Evolutionary conservation across 495 filamentous ascomycete species (phyloP).

Genomic region (Talaromyces nanjingensis): DNA sequence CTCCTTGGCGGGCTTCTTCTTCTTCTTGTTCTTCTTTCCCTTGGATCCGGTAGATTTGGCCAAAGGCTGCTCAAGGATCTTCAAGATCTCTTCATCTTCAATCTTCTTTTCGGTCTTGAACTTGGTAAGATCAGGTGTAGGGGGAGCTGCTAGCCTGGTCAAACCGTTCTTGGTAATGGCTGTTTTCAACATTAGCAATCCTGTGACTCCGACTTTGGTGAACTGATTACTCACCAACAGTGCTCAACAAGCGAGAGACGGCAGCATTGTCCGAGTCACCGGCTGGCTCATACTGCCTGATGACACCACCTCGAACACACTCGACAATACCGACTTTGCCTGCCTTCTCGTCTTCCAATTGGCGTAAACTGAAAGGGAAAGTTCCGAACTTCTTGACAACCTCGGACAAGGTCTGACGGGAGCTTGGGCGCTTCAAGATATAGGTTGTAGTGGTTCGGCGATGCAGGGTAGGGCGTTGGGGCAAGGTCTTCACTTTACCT

Average conservation of each 20-base stretch:
- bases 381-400: conserved; percentile 92
- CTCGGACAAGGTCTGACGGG: conserved; percentile 83
- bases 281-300: conserved; percentile 92
- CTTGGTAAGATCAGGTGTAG: conserved; percentile 64
- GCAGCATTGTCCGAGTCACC: conserved; percentile 81
- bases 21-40: conserved; percentile 77
- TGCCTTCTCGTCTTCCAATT: conserved; percentile 92
- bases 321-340: conserved; percentile 95
- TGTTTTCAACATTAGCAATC: conserved; percentile 27
- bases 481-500: conserved; percentile 87
- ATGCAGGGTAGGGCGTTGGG: conserved; percentile 84
- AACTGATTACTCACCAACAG: conserved; percentile 66
- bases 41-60: conserved; percentile 67
- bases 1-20: conserved; percentile 80
- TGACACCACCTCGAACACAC: conserved; percentile 82
- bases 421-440: conserved; percentile 83
- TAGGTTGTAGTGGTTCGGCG: conserved; percentile 87
- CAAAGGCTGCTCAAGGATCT: conserved; percentile 83
- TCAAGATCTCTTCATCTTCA: conserved; percentile 86
- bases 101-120: conserved; percentile 96
- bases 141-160: conserved; percentile 71
- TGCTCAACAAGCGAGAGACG: conserved; percentile 81
- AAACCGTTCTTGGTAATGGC: conserved; percentile 98
- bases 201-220: conserved; percentile 11
- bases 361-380: conserved; percentile 95